These are phyloP conservation scores for Amylostereum areolatum DNA, from an alignment of 1,284 basidiomycete genomes.

Conservation along the genomic window DNA sequence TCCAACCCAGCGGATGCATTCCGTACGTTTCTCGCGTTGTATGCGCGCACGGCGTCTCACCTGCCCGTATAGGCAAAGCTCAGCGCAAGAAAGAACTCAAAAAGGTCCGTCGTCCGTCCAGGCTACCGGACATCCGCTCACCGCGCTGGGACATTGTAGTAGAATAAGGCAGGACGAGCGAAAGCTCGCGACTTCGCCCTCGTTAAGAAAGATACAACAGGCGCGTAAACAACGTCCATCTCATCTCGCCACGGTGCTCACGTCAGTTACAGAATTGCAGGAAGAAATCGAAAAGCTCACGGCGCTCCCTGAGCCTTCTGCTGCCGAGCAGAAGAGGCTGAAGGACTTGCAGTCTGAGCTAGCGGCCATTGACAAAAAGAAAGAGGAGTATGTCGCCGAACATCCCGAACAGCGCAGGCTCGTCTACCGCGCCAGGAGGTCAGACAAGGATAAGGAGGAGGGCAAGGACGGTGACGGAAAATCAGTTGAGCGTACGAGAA, in stretches of 20 bases:
- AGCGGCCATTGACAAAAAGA: conserved; percentile 74
- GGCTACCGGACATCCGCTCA: too few relatives aligned
- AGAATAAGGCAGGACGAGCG: conserved; percentile 81
- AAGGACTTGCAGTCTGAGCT: conserved; percentile 72
- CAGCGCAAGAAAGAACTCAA: conserved; percentile 86
- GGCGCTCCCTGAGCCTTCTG: conserved; percentile 32
- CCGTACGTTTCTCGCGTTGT: conserved; percentile 40
- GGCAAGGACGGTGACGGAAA: conserved; percentile 25
- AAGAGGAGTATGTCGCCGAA: conserved; percentile 84
- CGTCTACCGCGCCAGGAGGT: conserved; percentile 54
- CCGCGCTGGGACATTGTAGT: conserved; percentile 32
- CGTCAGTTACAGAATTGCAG: conserved; percentile 49
- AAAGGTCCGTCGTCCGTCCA: conserved; percentile 49
- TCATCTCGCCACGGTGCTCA: neutral
- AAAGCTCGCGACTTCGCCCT: conserved; percentile 78
- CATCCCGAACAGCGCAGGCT: conserved; percentile 84
- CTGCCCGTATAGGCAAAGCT: conserved; percentile 62
- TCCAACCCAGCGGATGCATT: conserved; percentile 83
- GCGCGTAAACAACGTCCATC: conserved; percentile 29
- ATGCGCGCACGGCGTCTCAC: conserved; percentile 5
- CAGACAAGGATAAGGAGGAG: conserved; percentile 39
- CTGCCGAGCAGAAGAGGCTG: conserved; percentile 50
- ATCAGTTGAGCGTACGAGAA: conserved; percentile 44
- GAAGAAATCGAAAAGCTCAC: conserved; percentile 66
- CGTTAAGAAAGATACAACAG: conserved; percentile 84